Evolutionary conservation across 352 stramenopile genomes (phyloP), one percentile per base, ranked within the genome.

Genomic region (Globisporangium heterothallicum): DNA sequence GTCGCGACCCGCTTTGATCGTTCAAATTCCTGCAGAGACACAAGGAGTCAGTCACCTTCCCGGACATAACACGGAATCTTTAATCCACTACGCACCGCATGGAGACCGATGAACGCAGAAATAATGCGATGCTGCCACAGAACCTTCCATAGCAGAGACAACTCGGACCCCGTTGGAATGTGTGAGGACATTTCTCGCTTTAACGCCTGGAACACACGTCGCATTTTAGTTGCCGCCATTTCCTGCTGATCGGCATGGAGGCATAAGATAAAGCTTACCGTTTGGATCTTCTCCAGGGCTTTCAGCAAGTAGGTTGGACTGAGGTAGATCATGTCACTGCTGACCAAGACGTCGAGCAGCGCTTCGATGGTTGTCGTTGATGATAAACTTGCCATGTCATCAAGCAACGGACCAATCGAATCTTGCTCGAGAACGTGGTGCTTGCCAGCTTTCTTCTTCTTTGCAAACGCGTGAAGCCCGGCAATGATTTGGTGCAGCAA

Each of bases 401-500:
- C 74, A 29, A 93, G 57, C 13, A 92, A 42, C 2, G 77, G 60
- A 13, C 72, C 60, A 8, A 86, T 42, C 24, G 58, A 58, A 41
- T 86, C 74, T 58, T 85, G 70, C 29, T 81, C 73, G 12, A 86
- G 53, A 0, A 66, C 72, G 43, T 73, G 63, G 1, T 49, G 46
- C 2, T 57, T 42, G 41, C 84, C 62, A 0, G 51, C 42, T 35
- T 61, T 59, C 56, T 78, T 85, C 59, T 83, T 83, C 58, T 85
- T 88, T 19, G 80, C 78, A 32, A 78, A 86, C n/a, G 74, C 66
- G 49, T 87, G 78, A 13, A 94, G 66, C 2, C 68, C 66, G 6
- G 76, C 77, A 22, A 89, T 81, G 10, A 94, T 67, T 55, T 94
- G 83, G 21, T 94, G 80, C 43, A 94, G 53, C 26, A 89, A 46